phyloP scores from a whole-genome alignment of 805 yeast genomes.

The Nakazawaea holstii region DNA sequence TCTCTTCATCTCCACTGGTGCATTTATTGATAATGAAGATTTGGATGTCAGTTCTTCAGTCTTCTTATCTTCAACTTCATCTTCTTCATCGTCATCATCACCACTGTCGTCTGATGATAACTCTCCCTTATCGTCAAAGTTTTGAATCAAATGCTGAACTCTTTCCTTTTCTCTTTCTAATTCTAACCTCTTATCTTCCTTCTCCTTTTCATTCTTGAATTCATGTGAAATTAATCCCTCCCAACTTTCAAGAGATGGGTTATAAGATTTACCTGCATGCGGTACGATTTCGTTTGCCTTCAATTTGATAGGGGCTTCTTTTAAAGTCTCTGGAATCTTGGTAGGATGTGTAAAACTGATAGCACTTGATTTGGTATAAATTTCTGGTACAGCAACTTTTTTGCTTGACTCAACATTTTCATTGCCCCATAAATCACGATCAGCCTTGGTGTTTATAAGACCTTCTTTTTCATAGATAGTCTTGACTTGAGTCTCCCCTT shows the following conservation, averaged over 20 bases:
- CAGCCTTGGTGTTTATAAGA: slow-evolving; percentile 37
- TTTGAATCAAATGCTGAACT: slow-evolving; percentile 60
- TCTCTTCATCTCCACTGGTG: slow-evolving; percentile 59
- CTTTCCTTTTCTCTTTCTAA: slow-evolving; percentile 59
- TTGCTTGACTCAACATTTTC: slow-evolving; percentile 20
- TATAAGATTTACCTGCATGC: slow-evolving; percentile 87
- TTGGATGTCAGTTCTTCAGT: slow-evolving; percentile 26
- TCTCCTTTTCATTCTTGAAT: slow-evolving; percentile 55
- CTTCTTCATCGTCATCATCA: slow-evolving; percentile 34
- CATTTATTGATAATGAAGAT: slow-evolving; percentile 58
- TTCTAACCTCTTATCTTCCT: slow-evolving; percentile 57
- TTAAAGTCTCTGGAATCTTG: slow-evolving; percentile 49
- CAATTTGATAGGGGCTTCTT: slow-evolving; percentile 46
- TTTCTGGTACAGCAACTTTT: slow-evolving; percentile 29
- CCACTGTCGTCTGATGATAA: slow-evolving; percentile 28
- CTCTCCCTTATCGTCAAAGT: slow-evolving; percentile 55
- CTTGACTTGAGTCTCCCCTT: slow-evolving; percentile 45
- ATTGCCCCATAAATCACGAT: slow-evolving; percentile 70
- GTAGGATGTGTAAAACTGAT: slow-evolving; percentile 47
- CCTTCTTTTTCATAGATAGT: slow-evolving; percentile 65
- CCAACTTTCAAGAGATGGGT: slow-evolving; percentile 87
- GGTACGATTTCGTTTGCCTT: slow-evolving; percentile 50
- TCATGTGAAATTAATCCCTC: slow-evolving; percentile 62
- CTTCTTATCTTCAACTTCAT: slow-evolving; percentile 26
- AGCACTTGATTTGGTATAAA: slow-evolving; percentile 24